Percentiles rank a stretch among this genome's conserved stretches.
Conservation (phyloP, 352 stramenopile genomes). For the Phytophthora tubulina region DNA sequence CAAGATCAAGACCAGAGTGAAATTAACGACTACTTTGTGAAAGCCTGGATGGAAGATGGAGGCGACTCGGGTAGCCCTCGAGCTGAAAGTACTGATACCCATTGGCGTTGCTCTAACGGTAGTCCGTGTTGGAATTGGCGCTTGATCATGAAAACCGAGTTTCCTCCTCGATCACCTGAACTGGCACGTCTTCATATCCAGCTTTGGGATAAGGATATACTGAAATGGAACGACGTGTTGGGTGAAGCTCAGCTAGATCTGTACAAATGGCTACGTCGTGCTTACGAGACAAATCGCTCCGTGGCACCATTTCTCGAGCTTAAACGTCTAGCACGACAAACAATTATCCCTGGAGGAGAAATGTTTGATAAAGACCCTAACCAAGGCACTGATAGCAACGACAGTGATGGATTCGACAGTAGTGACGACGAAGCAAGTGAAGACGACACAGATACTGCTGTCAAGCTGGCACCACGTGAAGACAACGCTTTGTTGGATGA, state of each 20-base stretch:
- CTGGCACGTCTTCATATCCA: conserved; percentile 91
- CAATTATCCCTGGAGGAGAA: neutral
- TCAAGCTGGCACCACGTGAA: conserved; percentile 34
- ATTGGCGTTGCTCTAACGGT: conserved; percentile 93
- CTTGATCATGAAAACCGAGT: conserved; percentile 89
- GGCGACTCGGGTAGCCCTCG: conserved; percentile 25
- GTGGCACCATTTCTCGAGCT: conserved; percentile 77
- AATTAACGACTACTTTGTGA: conserved; percentile 94
- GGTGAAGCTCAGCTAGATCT: conserved; percentile 87
- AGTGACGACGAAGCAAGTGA: conserved; percentile 34
- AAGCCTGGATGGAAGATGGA: conserved; percentile 87
- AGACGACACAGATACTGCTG: conserved; percentile 6
- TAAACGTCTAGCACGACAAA: conserved; percentile 41
- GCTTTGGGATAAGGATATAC: conserved; percentile 94
- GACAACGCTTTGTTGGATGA: conserved; percentile 49
- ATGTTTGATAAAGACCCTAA: neutral
- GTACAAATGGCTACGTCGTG: conserved; percentile 82
- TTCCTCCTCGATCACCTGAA: conserved; percentile 78
- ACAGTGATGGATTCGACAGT: neutral
- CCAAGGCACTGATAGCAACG: neutral
- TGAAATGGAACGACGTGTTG: conserved; percentile 94
- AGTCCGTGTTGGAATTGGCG: conserved; percentile 94
- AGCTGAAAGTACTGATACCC: conserved; percentile 82
- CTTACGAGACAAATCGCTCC: conserved; percentile 65
- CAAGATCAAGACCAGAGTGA: conserved; percentile 76